Evolutionary conservation across 1,284 basidiomycete genomes (phyloP).

Genomic region (Rhodotorula sp.): DNA sequence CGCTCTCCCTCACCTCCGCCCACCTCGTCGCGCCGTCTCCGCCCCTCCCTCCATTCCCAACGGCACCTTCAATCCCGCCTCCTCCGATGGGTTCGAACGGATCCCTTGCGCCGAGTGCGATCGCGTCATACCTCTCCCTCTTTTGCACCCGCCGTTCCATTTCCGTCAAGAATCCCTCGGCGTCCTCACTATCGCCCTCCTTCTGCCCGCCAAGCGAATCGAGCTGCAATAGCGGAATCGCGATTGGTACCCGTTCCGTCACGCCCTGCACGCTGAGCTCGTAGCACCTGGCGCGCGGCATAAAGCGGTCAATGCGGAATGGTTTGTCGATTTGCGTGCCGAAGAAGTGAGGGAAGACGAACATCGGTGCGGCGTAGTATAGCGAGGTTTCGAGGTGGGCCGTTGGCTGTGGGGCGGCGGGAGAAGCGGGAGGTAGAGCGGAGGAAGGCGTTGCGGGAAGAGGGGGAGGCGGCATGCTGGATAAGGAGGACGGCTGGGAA

Average conservation of each 20-base stretch:
- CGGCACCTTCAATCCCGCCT: not conserved
- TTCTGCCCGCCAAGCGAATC: not conserved
- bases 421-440: not conserved
- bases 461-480: not conserved
- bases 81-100: slow-evolving; percentile 4
- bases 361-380: slow-evolving; percentile 60
- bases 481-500: not conserved
- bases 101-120: slow-evolving; percentile 36
- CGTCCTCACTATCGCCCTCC: not conserved
- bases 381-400: slow-evolving; percentile 12
- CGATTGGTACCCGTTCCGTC: slow-evolving; percentile 40
- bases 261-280: slow-evolving; percentile 67
- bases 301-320: slow-evolving; percentile 82
- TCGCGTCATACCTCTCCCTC: slow-evolving; percentile 40
- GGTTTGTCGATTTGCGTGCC: slow-evolving; percentile 62
- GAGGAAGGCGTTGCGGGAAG: not conserved
- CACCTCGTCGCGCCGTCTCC: not conserved
- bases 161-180: slow-evolving; percentile 22
- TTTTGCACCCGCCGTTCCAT: slow-evolving; percentile 29
- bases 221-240: slow-evolving; percentile 31
- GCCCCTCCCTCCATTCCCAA: not conserved
- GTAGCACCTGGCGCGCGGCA: slow-evolving; percentile 83
- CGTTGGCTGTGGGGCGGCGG: not conserved
- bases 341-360: slow-evolving; percentile 44
- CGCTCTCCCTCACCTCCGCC: slow-evolving; percentile 19